These are phyloP conservation scores for Ilex aquifolium DNA, from an alignment of 257 asterid genomes.

Conservation along the genomic window DNA sequence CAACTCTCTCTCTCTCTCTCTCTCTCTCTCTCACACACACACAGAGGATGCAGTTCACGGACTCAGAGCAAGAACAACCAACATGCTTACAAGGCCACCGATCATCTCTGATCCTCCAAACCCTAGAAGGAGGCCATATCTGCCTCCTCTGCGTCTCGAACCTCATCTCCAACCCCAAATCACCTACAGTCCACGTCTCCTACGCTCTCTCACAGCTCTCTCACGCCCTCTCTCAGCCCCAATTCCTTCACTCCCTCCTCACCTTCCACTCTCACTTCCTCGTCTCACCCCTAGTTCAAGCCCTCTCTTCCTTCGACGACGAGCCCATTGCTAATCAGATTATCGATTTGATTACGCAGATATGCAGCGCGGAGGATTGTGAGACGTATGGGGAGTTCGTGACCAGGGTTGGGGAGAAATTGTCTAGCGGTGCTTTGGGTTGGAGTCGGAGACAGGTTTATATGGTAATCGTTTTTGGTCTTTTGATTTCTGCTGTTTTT, in stretches of 20 bases:
- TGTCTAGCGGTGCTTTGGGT: slow-evolving; percentile 55
- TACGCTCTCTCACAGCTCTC: slow-evolving; percentile 93
- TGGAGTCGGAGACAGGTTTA: slow-evolving; percentile 77
- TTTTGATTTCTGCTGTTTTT: too few species aligned
- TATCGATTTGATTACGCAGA: slow-evolving; percentile 49
- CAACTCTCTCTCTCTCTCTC: too few species aligned
- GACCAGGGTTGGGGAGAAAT: slow-evolving; percentile 53
- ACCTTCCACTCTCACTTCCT: slow-evolving; percentile 79
- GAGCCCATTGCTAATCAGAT: slow-evolving; percentile 67
- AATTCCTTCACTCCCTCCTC: slow-evolving; percentile 50
- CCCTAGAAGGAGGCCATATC: slow-evolving; percentile 76
- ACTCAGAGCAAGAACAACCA: not conserved
- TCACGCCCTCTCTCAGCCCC: slow-evolving; percentile 62
- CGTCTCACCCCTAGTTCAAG: slow-evolving; percentile 61
- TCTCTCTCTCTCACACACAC: too few species aligned
- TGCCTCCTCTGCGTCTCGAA: slow-evolving; percentile 82
- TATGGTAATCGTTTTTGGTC: slow-evolving; percentile 37
- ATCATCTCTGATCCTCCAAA: slow-evolving; percentile 49
- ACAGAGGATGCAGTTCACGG: too few species aligned
- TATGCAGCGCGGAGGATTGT: slow-evolving; percentile 37
- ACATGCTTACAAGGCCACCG: slow-evolving; percentile 72
- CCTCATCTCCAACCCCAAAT: slow-evolving; percentile 65
- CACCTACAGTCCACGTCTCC: slow-evolving; percentile 80
- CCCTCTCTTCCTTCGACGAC: slow-evolving; percentile 58
- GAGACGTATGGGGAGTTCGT: slow-evolving; percentile 62